Percentiles rank a stretch among this genome's conserved stretches.
These are phyloP conservation scores for Pyrenochaeta sp. DNA, from an alignment of 2,329 filamentous ascomycete species.

Conservation along the genomic window DNA sequence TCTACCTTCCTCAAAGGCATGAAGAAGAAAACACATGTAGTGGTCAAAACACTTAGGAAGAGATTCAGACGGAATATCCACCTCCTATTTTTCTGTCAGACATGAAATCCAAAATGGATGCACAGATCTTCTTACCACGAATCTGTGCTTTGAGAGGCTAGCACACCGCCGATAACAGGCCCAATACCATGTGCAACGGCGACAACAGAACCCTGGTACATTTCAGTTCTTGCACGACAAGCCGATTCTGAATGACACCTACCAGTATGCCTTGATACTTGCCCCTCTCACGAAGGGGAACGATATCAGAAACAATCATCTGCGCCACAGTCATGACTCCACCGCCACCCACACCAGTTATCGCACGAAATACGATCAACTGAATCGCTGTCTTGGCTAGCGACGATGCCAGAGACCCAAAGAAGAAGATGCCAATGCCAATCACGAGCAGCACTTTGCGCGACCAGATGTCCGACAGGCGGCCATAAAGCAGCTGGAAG, in stretches of 20 bases:
- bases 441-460: slow-evolving; percentile 55
- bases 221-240: no score
- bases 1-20: slow-evolving; percentile 54
- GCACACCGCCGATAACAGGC: slow-evolving; percentile 35
- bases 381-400: slow-evolving; percentile 59
- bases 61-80: slow-evolving; percentile 48
- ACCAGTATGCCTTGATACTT: slow-evolving; percentile 48
- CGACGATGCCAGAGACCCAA: slow-evolving; percentile 64
- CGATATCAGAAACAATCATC: slow-evolving; percentile 49
- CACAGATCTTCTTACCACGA: slow-evolving; percentile 17
- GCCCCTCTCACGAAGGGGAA: slow-evolving; percentile 47
- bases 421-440: slow-evolving; percentile 56
- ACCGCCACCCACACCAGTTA: slow-evolving; percentile 68
- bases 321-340: slow-evolving; percentile 59
- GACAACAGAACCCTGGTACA: slow-evolving; percentile 44
- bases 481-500: slow-evolving; percentile 71
- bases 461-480: slow-evolving; percentile 68
- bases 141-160: slow-evolving; percentile 26
- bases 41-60: slow-evolving; percentile 25
- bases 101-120: not conserved
- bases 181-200: slow-evolving; percentile 36
- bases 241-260: no score
- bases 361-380: slow-evolving; percentile 66
- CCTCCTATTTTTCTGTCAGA: no score
- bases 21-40: slow-evolving; percentile 27